Base-by-base conservation (phyloP, 306 rosid species). In the Carpinus viminea region DNA sequence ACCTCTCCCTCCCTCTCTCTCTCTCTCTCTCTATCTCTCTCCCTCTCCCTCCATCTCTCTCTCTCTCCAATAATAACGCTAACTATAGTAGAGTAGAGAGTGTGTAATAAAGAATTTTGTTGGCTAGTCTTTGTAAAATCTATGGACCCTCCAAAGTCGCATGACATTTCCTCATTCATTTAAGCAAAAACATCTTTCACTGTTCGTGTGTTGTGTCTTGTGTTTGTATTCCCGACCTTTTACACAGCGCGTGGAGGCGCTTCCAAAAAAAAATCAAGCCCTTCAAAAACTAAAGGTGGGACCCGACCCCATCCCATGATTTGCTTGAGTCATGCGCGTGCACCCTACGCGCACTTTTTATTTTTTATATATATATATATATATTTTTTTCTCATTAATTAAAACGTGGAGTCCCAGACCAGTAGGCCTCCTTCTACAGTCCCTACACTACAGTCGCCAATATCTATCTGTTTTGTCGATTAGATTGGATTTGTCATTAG, bases 11-110 rank as follows among this genome's bases (percentile, higher is more conserved):
- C 57, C 2, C 0, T 12, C 46, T 11, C 55, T 60, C 41, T 12
- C 43, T 52, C 78, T 61, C 16, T 85, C 91, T 91, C 93, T 86
- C 98, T 81, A n/a, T n/a, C n/a, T n/a, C n/a, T n/a, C n/a, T n/a
- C n/a, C 12, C 46, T 11, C 55, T 60, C 41, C 3, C 52, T 9
- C 53, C 13, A 2, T 12, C 43, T 52, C 78, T 61, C 16, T 85
- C 91, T 91, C 93, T 86, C 98, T 81, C 93, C 89, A 91, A 93
- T 91, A 78, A 93, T 87, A 86, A 80, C 83, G 46, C 62, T 70
- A 79, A 83, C 55, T 66, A 24, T 50, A 75, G 78, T 8, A 71
- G 74, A 41, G 45, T 41, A 41, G 45, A 6, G 45, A 55, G 72
- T 54, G 74, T 10, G 83, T 81, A 85, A 59, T 84, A 88, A 83